Evolutionary conservation across 345 rosid genomes (phyloP).

Genomic region (Physaria fendleri): DNA sequence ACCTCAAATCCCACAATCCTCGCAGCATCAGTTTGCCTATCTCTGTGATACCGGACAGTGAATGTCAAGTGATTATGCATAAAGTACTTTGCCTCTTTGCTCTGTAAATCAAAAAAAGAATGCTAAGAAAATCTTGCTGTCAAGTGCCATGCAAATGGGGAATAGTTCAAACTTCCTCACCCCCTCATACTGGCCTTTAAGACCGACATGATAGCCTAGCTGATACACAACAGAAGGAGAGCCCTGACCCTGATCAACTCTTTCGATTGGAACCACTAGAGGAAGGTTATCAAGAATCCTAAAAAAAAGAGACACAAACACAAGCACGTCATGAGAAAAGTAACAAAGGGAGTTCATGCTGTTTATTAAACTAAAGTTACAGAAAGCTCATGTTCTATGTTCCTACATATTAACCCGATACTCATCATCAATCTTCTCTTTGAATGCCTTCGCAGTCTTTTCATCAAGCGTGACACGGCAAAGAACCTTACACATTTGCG

Average conservation of each 20-base stretch:
- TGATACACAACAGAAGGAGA: constrained; percentile 56
- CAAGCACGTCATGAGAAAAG: constrained; percentile 16
- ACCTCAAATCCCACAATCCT: constrained; percentile 98
- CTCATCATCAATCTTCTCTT: constrained; percentile 89
- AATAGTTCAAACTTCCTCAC: constrained; percentile 34
- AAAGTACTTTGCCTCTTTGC: constrained; percentile 79
- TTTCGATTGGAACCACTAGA: constrained; percentile 70
- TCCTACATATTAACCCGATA: constrained; percentile 90
- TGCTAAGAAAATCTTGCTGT: constrained; percentile 15
- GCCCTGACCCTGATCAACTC: constrained; percentile 53
- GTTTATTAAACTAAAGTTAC: not conserved
- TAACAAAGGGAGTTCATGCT: not conserved
- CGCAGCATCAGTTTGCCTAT: constrained; percentile 60
- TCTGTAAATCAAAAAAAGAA: constrained; percentile 37
- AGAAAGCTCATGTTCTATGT: not conserved
- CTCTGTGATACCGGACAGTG: constrained; percentile 83
- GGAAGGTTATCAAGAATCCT: constrained; percentile 99
- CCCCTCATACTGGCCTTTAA: constrained; percentile 86
- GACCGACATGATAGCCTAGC: constrained; percentile 87
- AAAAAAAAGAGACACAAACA: constrained; percentile 5
- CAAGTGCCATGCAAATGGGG: not conserved
- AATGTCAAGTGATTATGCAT: constrained; percentile 88
- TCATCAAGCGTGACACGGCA: constrained; percentile 53
- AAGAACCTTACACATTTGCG: constrained; percentile 66
- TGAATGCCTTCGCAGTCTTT: constrained; percentile 57